Percentiles rank a stretch among this genome's conserved stretches.
phyloP scores from a whole-genome alignment of 116 monocot species.

The Iris pallida region DNA sequence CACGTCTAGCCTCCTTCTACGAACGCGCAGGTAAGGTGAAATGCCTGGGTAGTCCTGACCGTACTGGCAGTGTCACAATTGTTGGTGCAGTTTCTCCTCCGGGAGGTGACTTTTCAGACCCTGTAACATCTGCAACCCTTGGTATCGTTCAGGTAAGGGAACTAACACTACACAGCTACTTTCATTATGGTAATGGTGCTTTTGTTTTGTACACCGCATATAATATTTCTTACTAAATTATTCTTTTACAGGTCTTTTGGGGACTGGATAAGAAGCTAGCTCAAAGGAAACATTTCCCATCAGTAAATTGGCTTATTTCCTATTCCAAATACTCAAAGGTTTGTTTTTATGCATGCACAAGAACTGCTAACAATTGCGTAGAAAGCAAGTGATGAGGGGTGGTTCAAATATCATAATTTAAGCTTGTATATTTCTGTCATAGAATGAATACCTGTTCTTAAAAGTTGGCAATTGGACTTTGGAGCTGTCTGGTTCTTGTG shows the following conservation, averaged over 20 bases:
- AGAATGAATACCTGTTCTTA: no score
- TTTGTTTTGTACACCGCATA: background rate
- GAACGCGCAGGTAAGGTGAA: constrained; percentile 99
- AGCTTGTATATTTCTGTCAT: no score
- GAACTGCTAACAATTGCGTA: no score
- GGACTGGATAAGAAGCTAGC: constrained; percentile 99
- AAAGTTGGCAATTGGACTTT: no score
- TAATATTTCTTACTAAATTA: background rate
- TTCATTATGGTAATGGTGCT: background rate
- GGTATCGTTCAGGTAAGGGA: constrained; percentile 93
- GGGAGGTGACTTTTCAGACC: constrained; percentile 99
- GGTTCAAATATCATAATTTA: no score
- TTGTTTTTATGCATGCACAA: no score
- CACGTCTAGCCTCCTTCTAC: constrained; percentile 99
- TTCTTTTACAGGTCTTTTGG: constrained; percentile 79
- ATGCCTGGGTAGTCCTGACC: constrained; percentile 86
- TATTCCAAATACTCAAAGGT: constrained; percentile 98
- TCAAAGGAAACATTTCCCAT: constrained; percentile 98
- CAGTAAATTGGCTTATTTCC: constrained; percentile 99
- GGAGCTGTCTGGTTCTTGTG: no score
- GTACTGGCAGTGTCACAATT: constrained; percentile 98
- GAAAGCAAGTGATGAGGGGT: no score
- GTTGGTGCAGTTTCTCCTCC: constrained; percentile 99
- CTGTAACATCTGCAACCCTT: constrained; percentile 97
- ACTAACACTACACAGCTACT: background rate